Base-by-base conservation (phyloP, 257 asterid genomes). In the Nicotiana paniculata region DNA sequence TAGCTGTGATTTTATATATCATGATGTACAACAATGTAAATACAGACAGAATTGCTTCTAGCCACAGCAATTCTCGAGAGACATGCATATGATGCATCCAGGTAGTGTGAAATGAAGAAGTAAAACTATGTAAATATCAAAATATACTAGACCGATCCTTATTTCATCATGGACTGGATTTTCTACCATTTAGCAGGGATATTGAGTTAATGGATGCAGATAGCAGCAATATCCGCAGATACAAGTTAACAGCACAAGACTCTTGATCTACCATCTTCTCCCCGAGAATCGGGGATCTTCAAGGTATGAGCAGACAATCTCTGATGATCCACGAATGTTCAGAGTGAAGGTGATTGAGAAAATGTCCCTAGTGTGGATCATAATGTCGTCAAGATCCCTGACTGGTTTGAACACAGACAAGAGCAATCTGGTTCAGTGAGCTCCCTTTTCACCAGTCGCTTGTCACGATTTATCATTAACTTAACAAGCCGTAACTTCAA, bases 401-500 rank as follows among this genome's bases (percentile, higher is more conserved):
- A 78, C 85, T 87, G 91, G 89, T 96, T 96, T 43, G 99, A 92
- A 88, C 97, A 96, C 62, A 94, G 86, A 80, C 98, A 96, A 5
- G 99, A 90, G 81, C 98, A 96, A 81, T 94, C 97, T 10, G 94
- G 94, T 46, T 90, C 93, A 3, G 81, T 62, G 82, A 88, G 86
- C 33, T 92, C 94, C 86, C 94, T 89, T 74, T 69, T 75, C 85
- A 93, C 95, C 39, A 93, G 89, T 68, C 97, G 88, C 72, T 93
- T 93, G 77, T 92, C 97, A 12, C 98, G 99, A 82, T 94, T 94
- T 76, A 86, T 92, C 97, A 96, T 96, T 35, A 96, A 92, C 84
- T 91, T 92, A 82, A 93, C 79, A n/a, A 90, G 95, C 7, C 95
- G 95, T 53, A 96, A 84, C 91, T 96, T 96, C 55, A 81, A 86